Evolutionary conservation across 805 yeast species (phyloP).

Genomic region (Starmerella apicola): DNA sequence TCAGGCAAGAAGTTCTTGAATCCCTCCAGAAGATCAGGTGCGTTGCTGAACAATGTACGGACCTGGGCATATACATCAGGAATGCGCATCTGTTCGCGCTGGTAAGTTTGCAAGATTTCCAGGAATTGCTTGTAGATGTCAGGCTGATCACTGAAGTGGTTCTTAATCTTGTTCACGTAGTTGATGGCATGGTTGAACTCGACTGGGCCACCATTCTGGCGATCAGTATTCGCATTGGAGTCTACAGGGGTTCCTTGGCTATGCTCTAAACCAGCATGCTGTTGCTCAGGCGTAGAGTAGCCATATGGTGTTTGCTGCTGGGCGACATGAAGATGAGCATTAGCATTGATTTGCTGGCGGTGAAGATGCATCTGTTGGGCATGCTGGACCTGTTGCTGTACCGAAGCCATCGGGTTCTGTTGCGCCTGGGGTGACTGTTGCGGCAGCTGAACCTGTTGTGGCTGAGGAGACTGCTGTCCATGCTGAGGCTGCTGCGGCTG

Average conservation of each 20-base stretch:
- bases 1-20: conserved; percentile 84
- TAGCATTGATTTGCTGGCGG: conserved; percentile 19
- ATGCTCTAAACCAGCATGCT: no score
- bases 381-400: conserved; percentile 16
- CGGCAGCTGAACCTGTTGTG: conserved; percentile 4
- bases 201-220: conserved; percentile 46
- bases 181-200: conserved; percentile 96
- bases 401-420: conserved; percentile 1
- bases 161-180: conserved; percentile 92
- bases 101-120: conserved; percentile 92
- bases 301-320: no score
- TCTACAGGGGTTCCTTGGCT: no score
- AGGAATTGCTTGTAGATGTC: conserved; percentile 89
- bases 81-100: conserved; percentile 89
- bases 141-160: conserved; percentile 84
- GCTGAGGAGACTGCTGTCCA: not conserved
- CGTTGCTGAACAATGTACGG: conserved; percentile 72
- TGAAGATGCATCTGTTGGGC: conserved; percentile 16
- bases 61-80: conserved; percentile 93
- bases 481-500: conserved; percentile 7
- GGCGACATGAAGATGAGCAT: conserved; percentile 17
- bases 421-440: conserved; percentile 11
- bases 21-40: conserved; percentile 89
- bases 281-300: no score
- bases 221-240: conserved; percentile 12